A percentile compares a stretch with the other conserved stretches of the same genome.
Evolutionary conservation across 495 filamentous ascomycete species (phyloP).

Genomic region (Tuber melanosporum): DNA sequence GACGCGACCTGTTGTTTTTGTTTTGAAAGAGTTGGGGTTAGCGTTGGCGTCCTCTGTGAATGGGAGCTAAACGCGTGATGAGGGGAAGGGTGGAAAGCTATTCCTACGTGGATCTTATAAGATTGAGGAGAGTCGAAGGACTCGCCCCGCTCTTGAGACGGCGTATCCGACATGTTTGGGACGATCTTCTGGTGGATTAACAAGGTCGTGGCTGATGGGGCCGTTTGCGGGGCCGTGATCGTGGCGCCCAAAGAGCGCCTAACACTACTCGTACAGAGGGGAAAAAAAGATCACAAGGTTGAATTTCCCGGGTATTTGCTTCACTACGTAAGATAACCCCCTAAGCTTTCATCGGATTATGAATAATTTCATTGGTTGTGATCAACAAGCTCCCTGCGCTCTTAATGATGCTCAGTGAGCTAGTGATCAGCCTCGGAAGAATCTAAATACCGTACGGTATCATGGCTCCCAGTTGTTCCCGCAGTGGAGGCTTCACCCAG

Average conservation of each 20-base stretch:
- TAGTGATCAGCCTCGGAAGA: not conserved
- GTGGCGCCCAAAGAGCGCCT: not conserved
- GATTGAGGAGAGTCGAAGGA: not conserved
- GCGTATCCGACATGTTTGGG: not conserved
- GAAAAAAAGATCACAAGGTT: not conserved
- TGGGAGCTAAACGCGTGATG: not conserved
- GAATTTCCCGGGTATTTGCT: not conserved
- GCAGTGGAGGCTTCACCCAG: not conserved
- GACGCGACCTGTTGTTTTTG: constrained; percentile 35
- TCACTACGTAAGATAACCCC: not conserved
- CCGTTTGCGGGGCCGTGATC: not conserved
- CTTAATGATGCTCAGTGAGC: not conserved
- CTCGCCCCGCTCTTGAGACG: constrained; percentile 1
- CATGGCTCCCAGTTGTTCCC: too few relatives aligned
- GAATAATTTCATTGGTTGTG: not conserved
- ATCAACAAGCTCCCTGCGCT: not conserved
- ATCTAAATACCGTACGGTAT: not conserved
- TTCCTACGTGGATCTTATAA: constrained; percentile 1
- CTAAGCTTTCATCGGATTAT: not conserved
- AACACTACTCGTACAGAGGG: not conserved
- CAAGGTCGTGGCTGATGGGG: not conserved
- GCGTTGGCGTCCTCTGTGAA: not conserved
- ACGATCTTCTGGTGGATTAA: not conserved
- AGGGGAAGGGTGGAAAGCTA: not conserved
- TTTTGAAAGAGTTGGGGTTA: not conserved